phyloP scores from a whole-genome alignment of 768 basidiomycete species.

The Strobilomyces confusus region DNA sequence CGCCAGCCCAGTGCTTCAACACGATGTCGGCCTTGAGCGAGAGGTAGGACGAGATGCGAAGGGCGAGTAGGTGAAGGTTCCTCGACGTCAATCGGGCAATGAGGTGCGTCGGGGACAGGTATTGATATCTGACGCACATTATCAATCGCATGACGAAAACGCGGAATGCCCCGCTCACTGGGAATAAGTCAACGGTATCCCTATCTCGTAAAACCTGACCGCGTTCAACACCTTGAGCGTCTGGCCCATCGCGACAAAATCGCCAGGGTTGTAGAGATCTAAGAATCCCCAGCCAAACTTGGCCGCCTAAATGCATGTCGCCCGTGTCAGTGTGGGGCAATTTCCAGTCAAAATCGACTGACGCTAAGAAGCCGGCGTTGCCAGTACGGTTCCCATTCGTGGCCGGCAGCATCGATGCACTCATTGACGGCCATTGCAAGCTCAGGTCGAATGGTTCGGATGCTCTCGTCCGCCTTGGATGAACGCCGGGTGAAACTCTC shows the following conservation, averaged over 20 bases:
- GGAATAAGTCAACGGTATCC: constrained; percentile 86
- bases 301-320: constrained; percentile 61
- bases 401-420: constrained; percentile 90
- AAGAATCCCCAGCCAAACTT: constrained; percentile 94
- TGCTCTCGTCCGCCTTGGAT: constrained; percentile 90
- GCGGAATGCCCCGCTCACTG: constrained; percentile 52
- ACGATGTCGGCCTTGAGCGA: constrained; percentile 82
- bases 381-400: constrained; percentile 89
- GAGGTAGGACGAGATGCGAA: constrained; percentile 84
- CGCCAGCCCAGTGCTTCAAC: constrained; percentile 92
- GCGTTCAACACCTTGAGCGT: constrained; percentile 92
- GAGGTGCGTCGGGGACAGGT: constrained; percentile 76
- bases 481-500: constrained; percentile 80
- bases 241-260: constrained; percentile 91
- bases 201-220: constrained; percentile 86
- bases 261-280: constrained; percentile 87
- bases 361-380: constrained; percentile 84
- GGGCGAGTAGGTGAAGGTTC: constrained; percentile 86
- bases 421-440: constrained; percentile 84
- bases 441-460: constrained; percentile 83
- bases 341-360: neutral
- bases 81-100: constrained; percentile 81
- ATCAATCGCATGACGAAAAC: constrained; percentile 1
- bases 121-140: constrained; percentile 57
- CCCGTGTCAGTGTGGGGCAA: neutral